A percentile compares a stretch with the other conserved stretches of the same genome.
These are phyloP conservation scores for Circinella umbellata DNA, from an alignment of 371 early-diverging fungal genomes.

Conservation along the genomic window DNA sequence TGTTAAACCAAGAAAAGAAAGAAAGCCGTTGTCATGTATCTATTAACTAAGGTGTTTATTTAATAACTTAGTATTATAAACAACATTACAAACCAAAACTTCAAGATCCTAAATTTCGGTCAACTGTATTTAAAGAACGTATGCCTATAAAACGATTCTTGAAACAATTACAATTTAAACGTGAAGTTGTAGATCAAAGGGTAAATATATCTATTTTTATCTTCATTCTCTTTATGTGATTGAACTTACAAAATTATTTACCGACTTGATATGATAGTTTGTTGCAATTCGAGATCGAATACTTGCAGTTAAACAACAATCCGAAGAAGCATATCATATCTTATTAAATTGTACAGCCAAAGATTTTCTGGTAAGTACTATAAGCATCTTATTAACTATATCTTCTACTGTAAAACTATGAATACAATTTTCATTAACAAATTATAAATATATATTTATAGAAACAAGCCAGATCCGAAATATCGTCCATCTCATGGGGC, in stretches of 20 bases:
- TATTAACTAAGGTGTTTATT: not conserved
- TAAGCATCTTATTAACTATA: too few species aligned
- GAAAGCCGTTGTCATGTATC: too few species aligned
- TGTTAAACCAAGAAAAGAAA: conserved; percentile 1
- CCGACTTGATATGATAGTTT: conserved; percentile 44
- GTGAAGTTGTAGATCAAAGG: conserved; percentile 19
- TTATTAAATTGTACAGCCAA: conserved; percentile 75
- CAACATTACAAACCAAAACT: conserved; percentile 14
- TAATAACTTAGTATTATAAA: not conserved
- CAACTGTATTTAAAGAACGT: conserved; percentile 22
- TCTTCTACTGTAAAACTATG: too few species aligned
- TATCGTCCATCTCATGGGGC: conserved; percentile 60
- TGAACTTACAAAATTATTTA: too few species aligned
- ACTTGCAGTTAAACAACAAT: conserved; percentile 44
- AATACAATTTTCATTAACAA: not conserved
- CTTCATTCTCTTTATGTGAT: too few species aligned
- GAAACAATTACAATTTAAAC: conserved; percentile 21
- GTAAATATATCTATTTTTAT: not conserved
- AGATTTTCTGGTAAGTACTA: conserved; percentile 53
- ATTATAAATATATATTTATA: conserved; percentile 16
- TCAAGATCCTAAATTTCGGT: conserved; percentile 4
- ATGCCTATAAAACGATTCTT: conserved; percentile 12
- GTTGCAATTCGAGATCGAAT: conserved; percentile 49
- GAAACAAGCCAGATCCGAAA: conserved; percentile 80
- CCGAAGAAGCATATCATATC: conserved; percentile 54